These are phyloP conservation scores for Fusarium sp. DNA, from an alignment of 2,329 filamentous ascomycete species.

Conservation along the genomic window DNA sequence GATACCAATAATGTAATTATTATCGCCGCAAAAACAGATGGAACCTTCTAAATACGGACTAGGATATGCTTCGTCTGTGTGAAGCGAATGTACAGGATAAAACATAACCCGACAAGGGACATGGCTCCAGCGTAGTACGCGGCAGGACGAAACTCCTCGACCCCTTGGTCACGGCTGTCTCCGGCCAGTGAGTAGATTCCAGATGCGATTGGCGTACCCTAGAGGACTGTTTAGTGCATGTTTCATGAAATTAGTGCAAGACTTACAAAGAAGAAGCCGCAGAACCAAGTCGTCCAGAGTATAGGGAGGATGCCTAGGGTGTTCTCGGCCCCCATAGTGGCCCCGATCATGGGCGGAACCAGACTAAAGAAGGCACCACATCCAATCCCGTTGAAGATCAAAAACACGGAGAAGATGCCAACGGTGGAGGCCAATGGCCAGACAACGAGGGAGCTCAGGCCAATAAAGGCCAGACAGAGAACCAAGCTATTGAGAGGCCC, in stretches of 20 bases:
- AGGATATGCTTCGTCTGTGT: not conserved
- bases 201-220: conserved; percentile 39
- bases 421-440: conserved; percentile 43
- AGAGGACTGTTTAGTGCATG: rapidly evolving
- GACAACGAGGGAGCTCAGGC: conserved; percentile 39
- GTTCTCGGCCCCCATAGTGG: conserved; percentile 38
- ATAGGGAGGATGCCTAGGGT: conserved; percentile 40
- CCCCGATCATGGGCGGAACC: conserved; percentile 41
- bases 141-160: conserved; percentile 24
- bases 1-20: not conserved
- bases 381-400: conserved; percentile 42
- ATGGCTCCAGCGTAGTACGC: conserved; percentile 34
- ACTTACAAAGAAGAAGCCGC: conserved; percentile 44
- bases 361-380: conserved; percentile 47
- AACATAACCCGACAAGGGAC: conserved; percentile 22
- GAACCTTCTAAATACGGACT: not conserved
- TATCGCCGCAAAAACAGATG: not conserved
- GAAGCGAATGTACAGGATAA: conserved; percentile 24
- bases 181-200: conserved; percentile 32
- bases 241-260: not conserved
- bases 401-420: conserved; percentile 35
- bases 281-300: conserved; percentile 45
- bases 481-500: conserved; percentile 45
- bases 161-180: not conserved
- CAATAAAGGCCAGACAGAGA: conserved; percentile 39